Percentiles rank a stretch among this genome's conserved stretches.
Evolutionary conservation across 2,329 filamentous ascomycete species (phyloP).

Genomic region (Fusarium decemcellulare): DNA sequence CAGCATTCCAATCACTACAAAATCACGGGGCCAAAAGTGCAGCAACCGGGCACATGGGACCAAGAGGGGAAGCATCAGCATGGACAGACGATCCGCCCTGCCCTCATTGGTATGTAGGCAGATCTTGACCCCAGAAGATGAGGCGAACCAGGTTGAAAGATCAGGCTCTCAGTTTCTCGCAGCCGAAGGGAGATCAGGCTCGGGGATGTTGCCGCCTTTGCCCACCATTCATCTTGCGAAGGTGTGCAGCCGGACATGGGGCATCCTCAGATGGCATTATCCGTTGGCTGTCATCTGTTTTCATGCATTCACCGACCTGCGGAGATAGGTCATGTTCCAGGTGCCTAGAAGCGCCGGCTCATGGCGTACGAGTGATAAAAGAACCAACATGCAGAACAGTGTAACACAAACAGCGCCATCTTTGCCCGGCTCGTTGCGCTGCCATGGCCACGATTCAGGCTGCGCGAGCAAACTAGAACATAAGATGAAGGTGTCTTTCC

Average conservation of each 20-base stretch:
- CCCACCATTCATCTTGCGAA: no score
- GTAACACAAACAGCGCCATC: constrained; percentile 4
- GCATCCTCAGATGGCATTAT: no score
- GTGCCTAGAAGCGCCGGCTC: neutral
- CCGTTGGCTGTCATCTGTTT: constrained; percentile 9
- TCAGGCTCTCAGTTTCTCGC: neutral
- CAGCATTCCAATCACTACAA: no score
- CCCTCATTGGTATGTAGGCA: neutral
- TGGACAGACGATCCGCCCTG: neutral
- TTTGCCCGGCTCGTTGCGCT: neutral
- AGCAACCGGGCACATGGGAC: no score
- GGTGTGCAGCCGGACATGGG: neutral
- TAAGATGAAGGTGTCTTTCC: neutral
- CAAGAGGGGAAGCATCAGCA: neutral
- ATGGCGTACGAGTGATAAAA: neutral
- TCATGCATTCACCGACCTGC: neutral
- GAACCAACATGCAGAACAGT: constrained; percentile 4
- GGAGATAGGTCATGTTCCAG: neutral
- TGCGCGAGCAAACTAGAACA: neutral
- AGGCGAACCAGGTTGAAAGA: no score
- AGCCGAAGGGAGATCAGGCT: neutral
- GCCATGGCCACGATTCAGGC: neutral
- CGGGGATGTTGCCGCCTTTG: neutral
- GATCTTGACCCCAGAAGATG: no score
- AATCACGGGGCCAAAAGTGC: neutral